These are phyloP conservation scores for Erysimum cheiranthoides DNA, from an alignment of 345 rosid species.

Conservation along the genomic window DNA sequence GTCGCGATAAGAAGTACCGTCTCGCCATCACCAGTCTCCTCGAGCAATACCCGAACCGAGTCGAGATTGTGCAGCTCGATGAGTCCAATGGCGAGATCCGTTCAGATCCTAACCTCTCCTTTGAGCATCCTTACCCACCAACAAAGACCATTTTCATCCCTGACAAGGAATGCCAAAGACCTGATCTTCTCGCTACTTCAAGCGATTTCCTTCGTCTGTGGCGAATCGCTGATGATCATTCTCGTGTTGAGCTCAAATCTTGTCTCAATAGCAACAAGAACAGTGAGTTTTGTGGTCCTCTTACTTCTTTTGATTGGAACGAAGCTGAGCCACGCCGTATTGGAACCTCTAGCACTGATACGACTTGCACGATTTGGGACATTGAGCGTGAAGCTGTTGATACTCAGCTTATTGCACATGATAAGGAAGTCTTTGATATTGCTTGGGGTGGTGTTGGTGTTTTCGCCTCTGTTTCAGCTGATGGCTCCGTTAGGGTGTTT, in stretches of 20 bases:
- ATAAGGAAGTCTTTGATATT: constrained; percentile 94
- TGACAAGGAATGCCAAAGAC: constrained; percentile 83
- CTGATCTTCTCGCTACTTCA: constrained; percentile 95
- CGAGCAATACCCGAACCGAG: constrained; percentile 76
- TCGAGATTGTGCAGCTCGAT: constrained; percentile 95
- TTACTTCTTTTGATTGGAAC: constrained; percentile 98
- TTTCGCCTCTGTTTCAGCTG: constrained; percentile 92
- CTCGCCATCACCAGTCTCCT: constrained; percentile 93
- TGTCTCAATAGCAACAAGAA: constrained; percentile 88
- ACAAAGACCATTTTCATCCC: constrained; percentile 93
- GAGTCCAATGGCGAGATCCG: constrained; percentile 97
- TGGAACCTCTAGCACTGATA: constrained; percentile 91
- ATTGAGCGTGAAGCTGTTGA: constrained; percentile 85
- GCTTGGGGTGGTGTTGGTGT: constrained; percentile 99
- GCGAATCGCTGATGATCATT: constrained; percentile 72
- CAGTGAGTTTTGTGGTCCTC: constrained; percentile 87
- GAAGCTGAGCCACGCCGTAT: constrained; percentile 93
- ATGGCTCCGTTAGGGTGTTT: constrained; percentile 89
- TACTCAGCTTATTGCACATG: constrained; percentile 95
- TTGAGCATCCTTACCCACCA: constrained; percentile 93
- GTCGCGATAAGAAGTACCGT: constrained; percentile 95
- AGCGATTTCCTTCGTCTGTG: constrained; percentile 93
- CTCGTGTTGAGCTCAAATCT: constrained; percentile 73
- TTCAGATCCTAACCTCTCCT: constrained; percentile 77
- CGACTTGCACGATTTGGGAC: constrained; percentile 97